phyloP scores from a whole-genome alignment of 2,329 filamentous ascomycete genomes.

The Ceratocystiopsis minuta region DNA sequence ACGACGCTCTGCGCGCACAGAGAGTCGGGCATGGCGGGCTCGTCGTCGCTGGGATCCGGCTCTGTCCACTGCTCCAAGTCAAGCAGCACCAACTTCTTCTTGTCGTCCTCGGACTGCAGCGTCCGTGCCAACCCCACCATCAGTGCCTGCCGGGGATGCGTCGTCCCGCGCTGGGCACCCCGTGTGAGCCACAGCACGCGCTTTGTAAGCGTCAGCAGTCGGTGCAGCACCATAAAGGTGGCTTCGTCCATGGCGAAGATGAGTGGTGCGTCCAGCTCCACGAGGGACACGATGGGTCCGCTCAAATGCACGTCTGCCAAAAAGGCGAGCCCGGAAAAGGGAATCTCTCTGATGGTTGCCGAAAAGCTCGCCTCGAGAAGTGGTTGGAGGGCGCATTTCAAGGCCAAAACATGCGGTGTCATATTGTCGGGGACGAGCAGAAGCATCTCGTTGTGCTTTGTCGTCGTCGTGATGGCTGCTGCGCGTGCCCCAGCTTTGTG shows the following conservation, averaged over 20 bases:
- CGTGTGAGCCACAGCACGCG: constrained; percentile 30
- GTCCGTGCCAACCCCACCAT: constrained; percentile 29
- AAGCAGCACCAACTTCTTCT: constrained; percentile 24
- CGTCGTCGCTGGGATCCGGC: too few relatives aligned
- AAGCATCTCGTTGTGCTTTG: not conserved
- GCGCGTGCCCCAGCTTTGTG: not conserved
- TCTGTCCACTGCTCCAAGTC: constrained; percentile 17
- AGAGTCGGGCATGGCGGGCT: too few relatives aligned
- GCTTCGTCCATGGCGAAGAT: constrained; percentile 22
- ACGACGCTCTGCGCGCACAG: too few relatives aligned
- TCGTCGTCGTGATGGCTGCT: too few relatives aligned
- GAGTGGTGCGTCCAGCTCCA: constrained; percentile 19
- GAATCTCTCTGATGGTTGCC: not conserved
- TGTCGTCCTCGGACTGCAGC: constrained; percentile 29
- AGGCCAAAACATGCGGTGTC: not conserved
- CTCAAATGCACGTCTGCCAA: constrained; percentile 7
- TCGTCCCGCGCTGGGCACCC: constrained; percentile 20
- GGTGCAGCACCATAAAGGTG: constrained; percentile 23
- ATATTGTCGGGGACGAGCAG: constrained; percentile 4
- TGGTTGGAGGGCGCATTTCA: not conserved
- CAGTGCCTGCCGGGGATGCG: constrained; percentile 19
- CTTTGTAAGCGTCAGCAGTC: constrained; percentile 18
- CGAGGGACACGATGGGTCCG: constrained; percentile 25
- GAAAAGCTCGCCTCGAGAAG: not conserved
- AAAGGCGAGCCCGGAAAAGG: not conserved